These are phyloP conservation scores for Penicillium roqueforti DNA, from an alignment of 495 filamentous ascomycete species.

Conservation along the genomic window DNA sequence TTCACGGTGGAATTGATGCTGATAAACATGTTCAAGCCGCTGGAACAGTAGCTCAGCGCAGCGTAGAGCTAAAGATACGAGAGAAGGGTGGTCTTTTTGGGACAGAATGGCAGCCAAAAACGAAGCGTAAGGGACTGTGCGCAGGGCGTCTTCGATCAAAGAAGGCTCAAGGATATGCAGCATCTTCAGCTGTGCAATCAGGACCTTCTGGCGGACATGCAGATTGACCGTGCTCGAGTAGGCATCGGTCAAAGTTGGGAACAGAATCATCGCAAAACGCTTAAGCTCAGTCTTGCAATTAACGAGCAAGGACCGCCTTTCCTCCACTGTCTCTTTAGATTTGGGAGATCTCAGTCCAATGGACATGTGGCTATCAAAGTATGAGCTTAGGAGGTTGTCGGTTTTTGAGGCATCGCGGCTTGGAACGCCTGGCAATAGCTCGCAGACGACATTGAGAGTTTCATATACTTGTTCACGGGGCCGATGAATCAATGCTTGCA, in stretches of 20 bases:
- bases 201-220: constrained; percentile 93
- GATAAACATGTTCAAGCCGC: constrained; percentile 80
- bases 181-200: constrained; percentile 96
- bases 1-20: constrained; percentile 95
- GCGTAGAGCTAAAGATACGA: constrained; percentile 82
- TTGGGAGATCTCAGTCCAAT: constrained; percentile 36
- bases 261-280: constrained; percentile 89
- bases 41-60: constrained; percentile 83
- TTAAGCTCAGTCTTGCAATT: constrained; percentile 80
- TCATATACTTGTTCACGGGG: constrained; percentile 97
- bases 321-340: constrained; percentile 65
- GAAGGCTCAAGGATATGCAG: constrained; percentile 84
- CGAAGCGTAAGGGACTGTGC: constrained; percentile 94
- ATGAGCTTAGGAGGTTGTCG: constrained; percentile 51
- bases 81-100: constrained; percentile 84
- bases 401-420: constrained; percentile 38
- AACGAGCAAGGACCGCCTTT: constrained; percentile 70
- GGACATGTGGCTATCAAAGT: constrained; percentile 35
- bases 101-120: constrained; percentile 94
- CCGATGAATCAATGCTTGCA: constrained; percentile 96
- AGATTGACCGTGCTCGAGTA: constrained; percentile 98
- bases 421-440: constrained; percentile 67
- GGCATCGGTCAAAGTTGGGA: constrained; percentile 94
- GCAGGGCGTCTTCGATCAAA: constrained; percentile 81
- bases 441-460: constrained; percentile 96